Conservation (phyloP, 129 eudicot genomes). For the Helichrysum umbraculigerum region DNA sequence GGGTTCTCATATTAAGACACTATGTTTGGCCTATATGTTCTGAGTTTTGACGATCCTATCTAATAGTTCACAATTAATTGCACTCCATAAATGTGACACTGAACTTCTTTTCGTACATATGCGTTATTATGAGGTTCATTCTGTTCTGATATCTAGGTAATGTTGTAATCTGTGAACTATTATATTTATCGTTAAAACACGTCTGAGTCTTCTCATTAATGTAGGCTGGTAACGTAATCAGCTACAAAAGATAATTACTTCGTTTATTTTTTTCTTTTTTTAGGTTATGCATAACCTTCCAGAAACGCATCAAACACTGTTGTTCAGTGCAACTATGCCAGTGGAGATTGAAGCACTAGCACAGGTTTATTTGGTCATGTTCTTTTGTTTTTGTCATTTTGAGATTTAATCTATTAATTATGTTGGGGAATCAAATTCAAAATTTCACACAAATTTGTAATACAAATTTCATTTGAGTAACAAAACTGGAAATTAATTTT, state of each 20-base stretch:
- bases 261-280: neutral
- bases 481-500: conserved; percentile 7
- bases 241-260: neutral
- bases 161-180: conserved; percentile 3
- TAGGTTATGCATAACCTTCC: conserved; percentile 87
- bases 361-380: conserved; percentile 49
- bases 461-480: conserved; percentile 3
- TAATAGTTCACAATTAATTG: neutral
- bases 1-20: neutral
- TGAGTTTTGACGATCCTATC: neutral
- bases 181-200: neutral
- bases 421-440: neutral
- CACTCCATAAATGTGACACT: neutral
- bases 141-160: neutral
- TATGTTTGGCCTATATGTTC: neutral
- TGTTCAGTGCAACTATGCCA: conserved; percentile 92
- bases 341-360: conserved; percentile 88
- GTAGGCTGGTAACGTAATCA: conserved; percentile 3
- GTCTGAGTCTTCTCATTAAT: neutral
- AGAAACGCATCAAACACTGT: conserved; percentile 70
- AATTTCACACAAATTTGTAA: neutral
- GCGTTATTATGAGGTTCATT: neutral
- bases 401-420: neutral
- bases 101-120: neutral
- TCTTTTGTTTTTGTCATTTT: neutral